Base-by-base conservation (phyloP, 2,329 filamentous ascomycete genomes). In the Verticillium alfalfae region DNA sequence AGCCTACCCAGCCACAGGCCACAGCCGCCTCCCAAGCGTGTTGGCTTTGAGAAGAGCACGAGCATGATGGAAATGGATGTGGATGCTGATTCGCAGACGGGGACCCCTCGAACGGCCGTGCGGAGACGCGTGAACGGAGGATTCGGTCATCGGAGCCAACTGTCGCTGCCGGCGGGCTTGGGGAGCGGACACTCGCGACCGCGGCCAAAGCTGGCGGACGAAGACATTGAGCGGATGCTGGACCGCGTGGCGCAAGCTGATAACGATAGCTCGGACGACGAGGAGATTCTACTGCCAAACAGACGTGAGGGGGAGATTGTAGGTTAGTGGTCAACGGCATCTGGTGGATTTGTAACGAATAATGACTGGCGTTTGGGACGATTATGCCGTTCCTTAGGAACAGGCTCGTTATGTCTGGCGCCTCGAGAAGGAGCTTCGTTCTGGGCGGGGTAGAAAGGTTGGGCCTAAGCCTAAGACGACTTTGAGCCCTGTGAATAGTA, bases 171-270 rank as follows among this genome's bases (percentile, higher is more conserved):
- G 1, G 77, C 77, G 5, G 83, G 81, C 0, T 72, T 86, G 7
- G 76, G 78, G 5, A 64, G 71, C 54, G 73, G 70, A 22, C 66
- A 72, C 8, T 70, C 72, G 6, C 73, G 77, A 67, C 69, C 78
- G 62, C 70, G 79, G 67, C 70, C 76, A n/a, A 70, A 73, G 5
- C 66, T 86, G 45, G 76, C 75, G 2, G 83, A 85, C 41, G 82
- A 83, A 52, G 84, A 87, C 45, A 84, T 87, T 61, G 84, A 87
- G 62, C 76, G 79, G 41, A 85, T 87, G 81, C 73, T 87, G 49
- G 84, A 86, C 61, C 77, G 77, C 39, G 82, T 78, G 2, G 80
- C 77, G 2, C 81, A 78, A 2, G 80, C 79, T 31, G 76, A 72
- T 37, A 75, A 74, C n/a, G 81, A 81, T 55, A 79, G 82, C 61